Evolutionary conservation across 345 rosid species (phyloP).

Genomic region (Pseudoturritis turrita): DNA sequence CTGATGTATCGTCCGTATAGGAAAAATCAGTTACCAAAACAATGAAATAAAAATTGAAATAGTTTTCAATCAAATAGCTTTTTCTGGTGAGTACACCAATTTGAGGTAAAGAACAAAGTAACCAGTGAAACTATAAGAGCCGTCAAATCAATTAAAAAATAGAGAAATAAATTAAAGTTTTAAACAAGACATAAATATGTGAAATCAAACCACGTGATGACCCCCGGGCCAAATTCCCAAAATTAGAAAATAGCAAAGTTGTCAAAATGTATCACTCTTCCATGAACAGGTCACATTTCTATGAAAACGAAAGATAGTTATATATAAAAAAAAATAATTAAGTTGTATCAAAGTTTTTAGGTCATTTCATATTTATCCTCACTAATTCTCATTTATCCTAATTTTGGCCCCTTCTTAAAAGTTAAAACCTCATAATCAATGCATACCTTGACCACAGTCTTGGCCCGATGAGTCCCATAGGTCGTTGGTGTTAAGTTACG

Average conservation of each 20-base stretch:
- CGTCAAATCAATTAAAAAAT: slow-evolving; percentile 8
- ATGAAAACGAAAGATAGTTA: background rate
- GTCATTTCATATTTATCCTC: background rate
- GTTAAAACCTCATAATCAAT: background rate
- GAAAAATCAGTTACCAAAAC: slow-evolving; percentile 10
- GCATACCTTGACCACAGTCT: background rate
- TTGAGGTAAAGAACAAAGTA: slow-evolving; percentile 27
- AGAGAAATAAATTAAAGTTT: background rate
- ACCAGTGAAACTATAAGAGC: slow-evolving; percentile 18
- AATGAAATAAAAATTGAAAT: slow-evolving; percentile 4
- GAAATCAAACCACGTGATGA: slow-evolving; percentile 21
- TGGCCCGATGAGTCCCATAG: background rate
- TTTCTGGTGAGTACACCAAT: slow-evolving; percentile 19
- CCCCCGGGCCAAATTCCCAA: background rate
- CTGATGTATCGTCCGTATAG: slow-evolving; percentile 25
- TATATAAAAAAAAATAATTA: too few species aligned
- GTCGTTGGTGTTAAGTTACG: too few species aligned
- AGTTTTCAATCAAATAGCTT: slow-evolving; percentile 4
- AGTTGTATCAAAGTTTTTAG: too few species aligned
- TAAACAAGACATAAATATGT: background rate
- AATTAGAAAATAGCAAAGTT: background rate
- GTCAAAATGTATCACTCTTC: background rate
- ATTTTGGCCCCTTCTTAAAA: background rate
- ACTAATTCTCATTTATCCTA: background rate
- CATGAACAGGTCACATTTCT: background rate